Evolutionary conservation across 2,329 filamentous ascomycete genomes (phyloP).

Genomic region (Aureobasidium sp.): DNA sequence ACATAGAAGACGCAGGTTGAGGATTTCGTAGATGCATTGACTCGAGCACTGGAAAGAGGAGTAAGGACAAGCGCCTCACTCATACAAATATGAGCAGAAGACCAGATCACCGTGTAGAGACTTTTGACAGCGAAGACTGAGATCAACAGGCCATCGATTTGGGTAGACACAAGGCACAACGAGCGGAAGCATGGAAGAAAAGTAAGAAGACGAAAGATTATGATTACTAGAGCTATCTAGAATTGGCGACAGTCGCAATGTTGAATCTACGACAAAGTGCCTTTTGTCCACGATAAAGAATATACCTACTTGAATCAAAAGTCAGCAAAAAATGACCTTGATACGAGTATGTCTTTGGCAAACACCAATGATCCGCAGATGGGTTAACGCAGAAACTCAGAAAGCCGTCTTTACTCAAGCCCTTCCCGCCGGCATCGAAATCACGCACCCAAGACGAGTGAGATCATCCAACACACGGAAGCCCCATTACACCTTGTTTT

Average conservation of each 20-base stretch:
- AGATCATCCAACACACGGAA: constrained; percentile 28
- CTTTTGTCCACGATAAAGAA: not conserved
- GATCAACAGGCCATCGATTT: too few species aligned
- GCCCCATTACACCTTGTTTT: constrained; percentile 23
- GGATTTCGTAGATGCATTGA: not conserved
- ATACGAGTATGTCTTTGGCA: too few species aligned
- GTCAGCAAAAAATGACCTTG: constrained; percentile 1
- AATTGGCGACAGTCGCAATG: not conserved
- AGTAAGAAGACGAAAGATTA: not conserved
- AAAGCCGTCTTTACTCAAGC: constrained; percentile 34
- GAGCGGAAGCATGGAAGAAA: not conserved
- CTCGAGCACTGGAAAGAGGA: not conserved
- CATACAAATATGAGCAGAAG: too few species aligned
- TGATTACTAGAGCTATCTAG: not conserved
- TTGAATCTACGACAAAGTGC: not conserved
- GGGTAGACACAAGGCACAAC: too few species aligned
- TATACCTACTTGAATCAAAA: constrained; percentile 7
- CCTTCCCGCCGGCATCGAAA: constrained; percentile 30
- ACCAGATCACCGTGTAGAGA: too few species aligned
- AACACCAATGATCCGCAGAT: not conserved
- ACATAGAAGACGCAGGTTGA: not conserved
- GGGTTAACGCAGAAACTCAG: constrained; percentile 22
- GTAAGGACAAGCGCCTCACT: not conserved
- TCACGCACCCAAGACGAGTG: constrained; percentile 31
- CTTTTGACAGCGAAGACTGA: too few species aligned